Evolutionary conservation across 2,329 filamentous ascomycete genomes (phyloP).

Genomic region (Colletotrichum sp.): DNA sequence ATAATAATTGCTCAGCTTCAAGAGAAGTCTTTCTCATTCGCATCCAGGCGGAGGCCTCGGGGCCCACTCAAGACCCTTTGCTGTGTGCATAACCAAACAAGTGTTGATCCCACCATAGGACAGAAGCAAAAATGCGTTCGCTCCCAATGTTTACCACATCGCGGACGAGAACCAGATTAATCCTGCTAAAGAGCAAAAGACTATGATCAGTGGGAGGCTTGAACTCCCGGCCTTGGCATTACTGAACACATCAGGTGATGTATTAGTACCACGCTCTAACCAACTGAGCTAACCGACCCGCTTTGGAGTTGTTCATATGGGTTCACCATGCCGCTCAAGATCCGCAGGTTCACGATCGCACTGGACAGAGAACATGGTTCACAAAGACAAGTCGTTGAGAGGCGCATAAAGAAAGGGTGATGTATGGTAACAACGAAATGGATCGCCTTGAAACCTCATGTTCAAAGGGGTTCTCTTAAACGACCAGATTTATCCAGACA

Average conservation of each 20-base stretch:
- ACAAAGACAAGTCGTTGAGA: neutral
- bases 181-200: neutral
- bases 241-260: slow-evolving; percentile 6
- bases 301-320: rapidly evolving
- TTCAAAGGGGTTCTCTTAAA: neutral
- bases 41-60: neutral
- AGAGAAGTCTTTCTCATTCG: neutral
- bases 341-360: neutral
- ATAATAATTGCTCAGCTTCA: rapidly evolving
- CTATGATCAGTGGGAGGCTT: slow-evolving; percentile 17
- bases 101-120: neutral
- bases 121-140: neutral
- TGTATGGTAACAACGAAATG: neutral
- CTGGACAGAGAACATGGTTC: neutral
- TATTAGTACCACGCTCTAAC: slow-evolving; percentile 23
- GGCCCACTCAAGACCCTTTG: neutral
- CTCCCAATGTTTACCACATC: rapidly evolving
- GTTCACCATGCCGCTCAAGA: neutral
- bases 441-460: neutral
- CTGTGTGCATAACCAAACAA: rapidly evolving
- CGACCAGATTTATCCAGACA: neutral
- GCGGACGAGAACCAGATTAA: rapidly evolving
- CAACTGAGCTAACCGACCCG: slow-evolving; percentile 22
- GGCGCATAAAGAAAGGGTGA: neutral
- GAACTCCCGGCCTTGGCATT: slow-evolving; percentile 21